Base-by-base conservation (phyloP, 768 basidiomycete species). In the Amanita pallidorosea region DNA sequence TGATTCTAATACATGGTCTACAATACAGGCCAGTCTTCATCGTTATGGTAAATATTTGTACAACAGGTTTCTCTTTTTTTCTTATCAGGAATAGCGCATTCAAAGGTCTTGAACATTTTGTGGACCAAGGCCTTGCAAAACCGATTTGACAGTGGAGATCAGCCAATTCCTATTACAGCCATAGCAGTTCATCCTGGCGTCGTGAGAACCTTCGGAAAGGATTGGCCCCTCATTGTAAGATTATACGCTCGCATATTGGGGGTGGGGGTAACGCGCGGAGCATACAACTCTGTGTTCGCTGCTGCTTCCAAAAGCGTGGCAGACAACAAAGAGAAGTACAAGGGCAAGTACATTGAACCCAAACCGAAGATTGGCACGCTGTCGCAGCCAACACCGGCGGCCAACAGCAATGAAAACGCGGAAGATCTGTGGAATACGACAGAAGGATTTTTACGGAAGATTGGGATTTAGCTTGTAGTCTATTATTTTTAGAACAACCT, bases 21-120 rank as follows among this genome's bases (percentile, higher is more conserved):
- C 13, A 2, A 46, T 22, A 42, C 63, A 9, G 13, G 47, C 36
- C 54, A 64, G 52, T 34, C 51, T 52, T 56, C 61, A 54, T 7
- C 57, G 51, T 11, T 76, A 74, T 48, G 55, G 71, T 70, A 54
- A 23, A 60, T 54, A 17, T 35, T 41, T 40, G 31, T 13, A 36
- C 43, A 8, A 12, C 8, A 13, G 25, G 13, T 31, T 31, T 4
- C 23, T n/a, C 27, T 5, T 12, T 15, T 29, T 44, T 41, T 27
- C 11, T 29, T 41, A 25, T 23, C 25, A 17, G 18, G 7, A 25
- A 6, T n/a, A 81, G 82, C 59, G 0, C 60, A 70, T 33, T 66
- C 75, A 43, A 83, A 83, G 58, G 61, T 81, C n/a, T 70, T 73
- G 15, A 69, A 68, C 45, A 61, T 75, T 27, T 65, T 82, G 15